Percentiles rank a stretch among this genome's conserved stretches.
Evolutionary conservation across 345 rosid species (phyloP).

Genomic region (Acer yangbiense): DNA sequence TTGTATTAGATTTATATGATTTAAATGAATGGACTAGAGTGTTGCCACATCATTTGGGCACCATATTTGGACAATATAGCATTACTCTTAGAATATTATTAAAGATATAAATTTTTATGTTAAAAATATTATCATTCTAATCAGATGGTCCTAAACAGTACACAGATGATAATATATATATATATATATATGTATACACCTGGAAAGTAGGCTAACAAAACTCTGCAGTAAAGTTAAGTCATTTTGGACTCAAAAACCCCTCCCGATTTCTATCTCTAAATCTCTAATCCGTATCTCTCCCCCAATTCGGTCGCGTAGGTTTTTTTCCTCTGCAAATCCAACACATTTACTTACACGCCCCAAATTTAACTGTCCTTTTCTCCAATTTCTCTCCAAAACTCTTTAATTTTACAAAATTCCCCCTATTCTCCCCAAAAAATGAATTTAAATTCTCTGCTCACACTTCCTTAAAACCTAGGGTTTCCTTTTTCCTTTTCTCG

Average conservation of each 20-base stretch:
- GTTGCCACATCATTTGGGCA: no score
- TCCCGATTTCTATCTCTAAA: not conserved
- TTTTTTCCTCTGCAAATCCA: conserved; percentile 27
- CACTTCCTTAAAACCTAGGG: conserved; percentile 24
- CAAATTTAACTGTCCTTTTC: not conserved
- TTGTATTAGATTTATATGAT: no score
- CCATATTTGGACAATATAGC: no score
- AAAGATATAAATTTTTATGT: no score
- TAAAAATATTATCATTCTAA: no score
- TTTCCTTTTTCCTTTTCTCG: not conserved
- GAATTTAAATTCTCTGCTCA: not conserved
- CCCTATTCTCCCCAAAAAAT: not conserved
- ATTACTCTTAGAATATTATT: no score
- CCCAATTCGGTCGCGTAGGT: conserved; percentile 21
- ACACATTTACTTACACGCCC: not conserved
- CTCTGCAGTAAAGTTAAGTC: not conserved
- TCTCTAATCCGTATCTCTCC: not conserved
- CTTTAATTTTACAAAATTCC: no score
- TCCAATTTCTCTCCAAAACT: not conserved
- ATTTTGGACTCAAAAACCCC: conserved; percentile 5
- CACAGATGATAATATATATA: not conserved
- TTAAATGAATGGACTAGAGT: no score
- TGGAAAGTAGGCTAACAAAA: not conserved
- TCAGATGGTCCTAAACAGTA: not conserved
- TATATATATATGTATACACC: no score